Evolutionary conservation across 2,329 filamentous ascomycete genomes (phyloP).

Genomic region (Penicillium sclerotigenum): DNA sequence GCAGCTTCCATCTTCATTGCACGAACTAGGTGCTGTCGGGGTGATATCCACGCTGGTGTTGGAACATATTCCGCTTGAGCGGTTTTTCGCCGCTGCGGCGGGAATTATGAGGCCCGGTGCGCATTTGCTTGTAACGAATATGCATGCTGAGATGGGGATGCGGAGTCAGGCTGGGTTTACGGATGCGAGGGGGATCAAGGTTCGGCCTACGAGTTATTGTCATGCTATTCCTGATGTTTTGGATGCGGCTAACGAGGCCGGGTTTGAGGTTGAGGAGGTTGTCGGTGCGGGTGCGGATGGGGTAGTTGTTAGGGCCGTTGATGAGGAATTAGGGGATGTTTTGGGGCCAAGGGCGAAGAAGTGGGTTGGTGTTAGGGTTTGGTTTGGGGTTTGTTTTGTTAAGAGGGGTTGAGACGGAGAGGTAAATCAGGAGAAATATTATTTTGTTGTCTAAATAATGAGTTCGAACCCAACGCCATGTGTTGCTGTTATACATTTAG

Average conservation of each 20-base stretch:
- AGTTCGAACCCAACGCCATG: neutral
- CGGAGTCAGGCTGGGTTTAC: slow-evolving; percentile 62
- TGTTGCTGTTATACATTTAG: slow-evolving; percentile 22
- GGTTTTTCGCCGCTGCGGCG: slow-evolving; percentile 54
- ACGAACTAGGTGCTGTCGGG: slow-evolving; percentile 37
- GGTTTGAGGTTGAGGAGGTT: slow-evolving; percentile 44
- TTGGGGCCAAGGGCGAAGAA: slow-evolving; percentile 62
- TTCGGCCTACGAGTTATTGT: slow-evolving; percentile 58
- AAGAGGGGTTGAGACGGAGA: slow-evolving; percentile 22
- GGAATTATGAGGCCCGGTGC: slow-evolving; percentile 48
- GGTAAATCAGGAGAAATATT: neutral
- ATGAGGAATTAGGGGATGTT: slow-evolving; percentile 55
- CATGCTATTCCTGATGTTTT: slow-evolving; percentile 54
- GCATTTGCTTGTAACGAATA: slow-evolving; percentile 61
- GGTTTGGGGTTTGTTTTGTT: slow-evolving; percentile 52
- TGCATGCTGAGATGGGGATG: slow-evolving; percentile 63
- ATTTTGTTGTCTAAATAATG: slow-evolving; percentile 2
- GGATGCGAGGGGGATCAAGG: slow-evolving; percentile 54
- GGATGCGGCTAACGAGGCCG: slow-evolving; percentile 47
- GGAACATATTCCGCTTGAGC: slow-evolving; percentile 59
- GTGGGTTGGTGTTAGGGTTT: slow-evolving; percentile 58
- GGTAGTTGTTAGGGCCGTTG: slow-evolving; percentile 45
- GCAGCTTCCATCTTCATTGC: slow-evolving; percentile 16
- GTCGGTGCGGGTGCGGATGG: slow-evolving; percentile 16
- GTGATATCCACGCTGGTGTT: slow-evolving; percentile 62